phyloP scores from a whole-genome alignment of 805 yeast species.

The Ogataea chonburiensis region DNA sequence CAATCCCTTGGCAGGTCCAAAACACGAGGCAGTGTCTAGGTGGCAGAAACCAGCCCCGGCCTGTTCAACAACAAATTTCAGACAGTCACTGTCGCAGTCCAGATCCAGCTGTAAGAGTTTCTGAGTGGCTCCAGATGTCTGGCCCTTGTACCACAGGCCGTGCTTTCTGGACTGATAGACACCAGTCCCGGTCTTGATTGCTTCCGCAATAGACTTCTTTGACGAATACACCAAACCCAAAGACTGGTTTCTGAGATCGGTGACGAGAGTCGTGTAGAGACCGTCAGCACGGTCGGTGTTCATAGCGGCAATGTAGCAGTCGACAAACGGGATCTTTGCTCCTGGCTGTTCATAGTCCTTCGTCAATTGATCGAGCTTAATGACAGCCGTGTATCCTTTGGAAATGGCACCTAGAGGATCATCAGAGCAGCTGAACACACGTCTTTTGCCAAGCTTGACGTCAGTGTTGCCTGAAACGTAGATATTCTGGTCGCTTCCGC shows the following conservation, averaged over 20 bases:
- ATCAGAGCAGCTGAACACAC: slow-evolving; percentile 15
- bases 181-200: slow-evolving; percentile 78
- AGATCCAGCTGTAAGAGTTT: slow-evolving; percentile 59
- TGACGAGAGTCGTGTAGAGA: slow-evolving; percentile 79
- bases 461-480: slow-evolving; percentile 20
- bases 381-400: slow-evolving; percentile 38
- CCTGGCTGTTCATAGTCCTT: slow-evolving; percentile 33
- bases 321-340: slow-evolving; percentile 34
- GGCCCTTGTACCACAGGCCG: slow-evolving; percentile 95
- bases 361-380: slow-evolving; percentile 32
- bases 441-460: slow-evolving; percentile 18
- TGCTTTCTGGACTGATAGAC: slow-evolving; percentile 91
- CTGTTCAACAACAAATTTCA: slow-evolving; percentile 84
- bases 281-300: slow-evolving; percentile 86
- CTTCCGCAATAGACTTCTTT: slow-evolving; percentile 72
- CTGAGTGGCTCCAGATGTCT: slow-evolving; percentile 95
- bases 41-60: slow-evolving; percentile 92
- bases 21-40: slow-evolving; percentile 76
- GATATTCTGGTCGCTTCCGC: slow-evolving; percentile 20
- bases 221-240: slow-evolving; percentile 93
- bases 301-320: slow-evolving; percentile 49
- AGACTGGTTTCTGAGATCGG: slow-evolving; percentile 64
- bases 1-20: slow-evolving; percentile 69
- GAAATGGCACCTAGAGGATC: slow-evolving; percentile 25
- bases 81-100: slow-evolving; percentile 92